Percentiles rank a stretch among this genome's conserved stretches.
Evolutionary conservation across 306 rosid species (phyloP).

Genomic region (Trifolium dubium): DNA sequence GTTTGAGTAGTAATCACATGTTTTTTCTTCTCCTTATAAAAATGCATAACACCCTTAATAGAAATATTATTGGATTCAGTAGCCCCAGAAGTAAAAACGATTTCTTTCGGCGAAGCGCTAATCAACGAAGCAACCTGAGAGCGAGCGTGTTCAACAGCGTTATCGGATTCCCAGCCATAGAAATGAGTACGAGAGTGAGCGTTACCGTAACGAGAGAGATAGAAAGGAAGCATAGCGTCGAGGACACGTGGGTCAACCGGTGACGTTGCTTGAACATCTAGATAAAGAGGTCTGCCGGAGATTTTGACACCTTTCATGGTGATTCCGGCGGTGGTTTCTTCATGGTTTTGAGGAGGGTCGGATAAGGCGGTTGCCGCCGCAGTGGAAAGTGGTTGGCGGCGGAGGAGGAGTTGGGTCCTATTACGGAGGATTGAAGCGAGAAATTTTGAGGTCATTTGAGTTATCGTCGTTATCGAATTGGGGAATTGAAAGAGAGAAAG

Average conservation of each 20-base stretch:
- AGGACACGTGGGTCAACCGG: slow-evolving; percentile 93
- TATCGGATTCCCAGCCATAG: slow-evolving; percentile 96
- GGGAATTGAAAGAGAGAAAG: not conserved
- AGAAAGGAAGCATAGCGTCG: slow-evolving; percentile 89
- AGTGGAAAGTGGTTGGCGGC: slow-evolving; percentile 7
- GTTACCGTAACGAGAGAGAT: slow-evolving; percentile 72
- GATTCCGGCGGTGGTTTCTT: slow-evolving; percentile 53
- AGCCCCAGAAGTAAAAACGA: slow-evolving; percentile 88
- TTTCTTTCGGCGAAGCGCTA: slow-evolving; percentile 83
- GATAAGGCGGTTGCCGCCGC: not conserved
- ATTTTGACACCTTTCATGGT: slow-evolving; percentile 82
- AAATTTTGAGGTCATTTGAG: slow-evolving; percentile 12
- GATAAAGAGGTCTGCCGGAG: slow-evolving; percentile 81
- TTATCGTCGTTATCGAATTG: not conserved
- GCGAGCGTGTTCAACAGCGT: slow-evolving; percentile 85
- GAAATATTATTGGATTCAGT: slow-evolving; percentile 90
- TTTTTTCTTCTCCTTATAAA: slow-evolving; percentile 79
- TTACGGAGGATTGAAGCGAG: slow-evolving; percentile 8
- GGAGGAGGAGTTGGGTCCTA: slow-evolving; percentile 1
- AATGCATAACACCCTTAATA: slow-evolving; percentile 79
- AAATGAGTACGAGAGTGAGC: slow-evolving; percentile 93
- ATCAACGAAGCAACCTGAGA: slow-evolving; percentile 72
- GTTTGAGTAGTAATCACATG: slow-evolving; percentile 90
- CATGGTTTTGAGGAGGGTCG: slow-evolving; percentile 13
- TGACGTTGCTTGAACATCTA: slow-evolving; percentile 88